Evolutionary conservation across 768 basidiomycete species (phyloP).

Genomic region (Auricularia sp.): DNA sequence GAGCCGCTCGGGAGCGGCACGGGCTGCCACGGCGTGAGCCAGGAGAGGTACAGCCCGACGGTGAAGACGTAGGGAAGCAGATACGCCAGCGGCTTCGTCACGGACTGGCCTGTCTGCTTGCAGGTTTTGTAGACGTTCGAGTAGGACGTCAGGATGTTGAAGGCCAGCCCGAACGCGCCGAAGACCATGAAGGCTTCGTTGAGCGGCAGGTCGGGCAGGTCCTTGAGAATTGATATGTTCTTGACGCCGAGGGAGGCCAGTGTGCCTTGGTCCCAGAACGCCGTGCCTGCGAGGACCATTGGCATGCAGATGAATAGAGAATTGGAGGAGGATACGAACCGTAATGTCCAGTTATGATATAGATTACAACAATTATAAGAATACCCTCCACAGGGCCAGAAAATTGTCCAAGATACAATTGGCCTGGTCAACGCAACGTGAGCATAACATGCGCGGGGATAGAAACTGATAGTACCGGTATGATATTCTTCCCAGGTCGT

Average conservation of each 20-base stretch:
- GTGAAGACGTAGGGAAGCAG: constrained; percentile 75
- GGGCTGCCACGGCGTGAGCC: constrained; percentile 41
- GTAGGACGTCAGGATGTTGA: constrained; percentile 77
- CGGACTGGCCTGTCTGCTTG: constrained; percentile 29
- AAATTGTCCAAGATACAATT: constrained; percentile 83
- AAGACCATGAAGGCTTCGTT: constrained; percentile 88
- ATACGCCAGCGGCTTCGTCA: constrained; percentile 49
- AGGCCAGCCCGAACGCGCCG: constrained; percentile 52
- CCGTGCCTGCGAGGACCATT: constrained; percentile 39
- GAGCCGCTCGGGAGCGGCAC: not conserved
- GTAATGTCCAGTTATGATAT: constrained; percentile 63
- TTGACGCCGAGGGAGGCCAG: constrained; percentile 38
- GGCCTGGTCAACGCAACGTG: constrained; percentile 34
- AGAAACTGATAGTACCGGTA: constrained; percentile 45
- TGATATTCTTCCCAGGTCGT: constrained; percentile 85
- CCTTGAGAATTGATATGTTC: constrained; percentile 34
- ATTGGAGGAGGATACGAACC: constrained; percentile 31
- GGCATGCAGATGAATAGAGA: not conserved
- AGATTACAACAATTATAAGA: constrained; percentile 70
- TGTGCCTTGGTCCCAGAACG: constrained; percentile 70
- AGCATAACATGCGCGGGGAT: not conserved
- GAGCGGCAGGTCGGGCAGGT: constrained; percentile 57
- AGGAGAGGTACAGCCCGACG: constrained; percentile 60
- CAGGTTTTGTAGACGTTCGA: constrained; percentile 65
- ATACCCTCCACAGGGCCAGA: constrained; percentile 97